Percentiles rank a stretch among this genome's conserved stretches.
Evolutionary conservation across 2,329 filamentous ascomycete genomes (phyloP).

Genomic region (Domatiomyces catenatus): DNA sequence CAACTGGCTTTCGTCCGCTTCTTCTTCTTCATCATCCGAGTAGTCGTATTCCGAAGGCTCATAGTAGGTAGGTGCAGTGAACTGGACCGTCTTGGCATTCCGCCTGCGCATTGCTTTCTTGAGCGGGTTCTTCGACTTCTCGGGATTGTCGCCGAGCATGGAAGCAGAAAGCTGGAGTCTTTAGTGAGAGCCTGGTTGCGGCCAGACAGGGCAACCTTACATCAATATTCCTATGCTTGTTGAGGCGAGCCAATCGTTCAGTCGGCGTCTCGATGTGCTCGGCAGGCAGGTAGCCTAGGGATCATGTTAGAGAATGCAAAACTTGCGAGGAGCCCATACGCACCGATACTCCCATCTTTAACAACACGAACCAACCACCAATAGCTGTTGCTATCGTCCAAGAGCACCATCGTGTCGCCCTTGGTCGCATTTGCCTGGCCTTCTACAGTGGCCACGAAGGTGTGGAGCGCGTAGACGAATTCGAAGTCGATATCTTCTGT

Average conservation of each 20-base stretch:
- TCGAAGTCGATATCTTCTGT: constrained; percentile 99
- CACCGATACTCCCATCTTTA: constrained; percentile 89
- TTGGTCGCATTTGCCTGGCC: constrained; percentile 97
- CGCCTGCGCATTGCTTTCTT: constrained; percentile 70
- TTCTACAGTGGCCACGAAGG: constrained; percentile 93
- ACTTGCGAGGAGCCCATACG: constrained; percentile 16
- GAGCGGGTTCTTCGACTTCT: constrained; percentile 68
- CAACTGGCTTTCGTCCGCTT: constrained; percentile 31
- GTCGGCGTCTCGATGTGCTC: constrained; percentile 98
- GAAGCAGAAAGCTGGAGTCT: constrained; percentile 45
- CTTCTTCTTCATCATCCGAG: constrained; percentile 57
- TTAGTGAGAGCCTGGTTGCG: constrained; percentile 11
- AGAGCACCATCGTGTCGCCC: constrained; percentile 93
- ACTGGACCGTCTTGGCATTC: constrained; percentile 75
- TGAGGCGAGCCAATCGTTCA: constrained; percentile 78
- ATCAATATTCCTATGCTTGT: constrained; percentile 97
- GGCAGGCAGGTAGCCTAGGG: constrained; percentile 74
- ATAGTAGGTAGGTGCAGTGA: constrained; percentile 70
- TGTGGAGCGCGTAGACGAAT: constrained; percentile 95
- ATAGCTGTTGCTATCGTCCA: constrained; percentile 98
- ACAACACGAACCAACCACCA: constrained; percentile 98
- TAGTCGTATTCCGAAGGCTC: constrained; percentile 80
- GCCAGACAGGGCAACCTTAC: constrained; percentile 37
- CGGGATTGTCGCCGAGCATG: constrained; percentile 56
- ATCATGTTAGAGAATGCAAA: constrained; percentile 13